Percentiles rank a stretch among this genome's conserved stretches.
Conservation (phyloP, 2,329 filamentous ascomycete genomes). For the Ilyonectria mors-panacis region DNA sequence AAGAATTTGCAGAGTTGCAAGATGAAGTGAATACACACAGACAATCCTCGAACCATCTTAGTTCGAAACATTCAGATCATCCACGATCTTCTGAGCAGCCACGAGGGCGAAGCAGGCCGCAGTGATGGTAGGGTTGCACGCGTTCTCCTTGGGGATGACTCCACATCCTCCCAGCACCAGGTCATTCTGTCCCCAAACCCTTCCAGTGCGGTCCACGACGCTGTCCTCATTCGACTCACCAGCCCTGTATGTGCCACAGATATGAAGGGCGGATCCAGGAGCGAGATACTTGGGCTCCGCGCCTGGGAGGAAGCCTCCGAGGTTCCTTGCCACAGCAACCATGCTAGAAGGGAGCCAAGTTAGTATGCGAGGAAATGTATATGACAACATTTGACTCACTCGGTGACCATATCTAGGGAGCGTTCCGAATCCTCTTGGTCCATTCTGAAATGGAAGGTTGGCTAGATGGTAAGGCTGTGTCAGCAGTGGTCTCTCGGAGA, state of each 20-base stretch:
- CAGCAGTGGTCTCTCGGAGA: no score
- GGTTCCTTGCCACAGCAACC: slow-evolving; percentile 11
- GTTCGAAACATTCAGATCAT: not conserved
- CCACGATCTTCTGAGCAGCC: slow-evolving; percentile 1
- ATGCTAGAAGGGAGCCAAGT: not conserved
- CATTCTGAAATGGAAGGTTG: slow-evolving; percentile 13
- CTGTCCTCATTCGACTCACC: not conserved
- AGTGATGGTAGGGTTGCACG: slow-evolving; percentile 21
- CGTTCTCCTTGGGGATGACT: slow-evolving; percentile 14
- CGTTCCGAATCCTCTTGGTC: not conserved
- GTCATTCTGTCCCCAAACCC: slow-evolving; percentile 17
- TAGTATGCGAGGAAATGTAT: not conserved
- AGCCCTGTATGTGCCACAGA: slow-evolving; percentile 17
- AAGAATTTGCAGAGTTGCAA: no score
- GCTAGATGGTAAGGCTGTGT: not conserved
- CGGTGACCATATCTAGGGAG: slow-evolving; percentile 4
- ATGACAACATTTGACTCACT: slow-evolving; percentile 1
- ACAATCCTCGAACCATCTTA: not conserved
- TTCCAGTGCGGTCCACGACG: slow-evolving; percentile 6
- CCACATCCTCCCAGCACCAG: slow-evolving; percentile 14
- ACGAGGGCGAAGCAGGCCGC: slow-evolving; percentile 16
- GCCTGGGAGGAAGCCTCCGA: slow-evolving; percentile 17
- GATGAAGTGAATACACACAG: no score
- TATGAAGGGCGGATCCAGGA: slow-evolving; percentile 17
- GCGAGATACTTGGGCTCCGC: slow-evolving; percentile 24